Evolutionary conservation across 2,329 filamentous ascomycete genomes (phyloP), one percentile per base, ranked within the genome.

Genomic region (Nectriaceae sp.): DNA sequence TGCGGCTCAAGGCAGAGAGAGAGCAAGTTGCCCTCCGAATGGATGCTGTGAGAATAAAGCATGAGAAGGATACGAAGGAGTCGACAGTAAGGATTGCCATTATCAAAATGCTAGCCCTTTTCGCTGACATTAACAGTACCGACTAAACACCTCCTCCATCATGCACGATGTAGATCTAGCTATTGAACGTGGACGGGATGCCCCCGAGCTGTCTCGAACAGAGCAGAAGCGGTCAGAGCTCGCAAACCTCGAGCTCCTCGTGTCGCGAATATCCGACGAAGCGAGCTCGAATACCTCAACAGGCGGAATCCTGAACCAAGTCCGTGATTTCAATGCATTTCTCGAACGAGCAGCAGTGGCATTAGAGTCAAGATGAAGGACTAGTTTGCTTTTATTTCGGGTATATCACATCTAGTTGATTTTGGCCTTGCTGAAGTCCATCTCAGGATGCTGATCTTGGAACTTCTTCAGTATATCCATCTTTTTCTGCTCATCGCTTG

Each of bases 401-500:
- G 53, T 49, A 21, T 40, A 22, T 39, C 21, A 29, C 36, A 20
- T 41, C 60, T 72, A 84, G 63, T 72, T 78, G 48, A 88, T 81
- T 74, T 87, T 85, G 54, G 84, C 85, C 40, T 88, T 87, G 66
- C 76, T 83, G 62, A 88, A 88, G 67, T 88, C 85, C 79, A 88
- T 83, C 73, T 88, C 84, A 1, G 83, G 82, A 60, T 85, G 82
- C 70, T 96, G 84, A 42, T 76, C 77, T 82, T 97, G 88, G 74
- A 99, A 97, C 76, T 95, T 90, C 74, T 89, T 88, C 67, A 99
- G 74, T 62, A 99, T 87, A 47, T 99, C 93, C 66, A 85, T 73
- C 82, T 97, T 97, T 79, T 92, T 90, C 80, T 96, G 86, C 76
- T 99, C 94, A 59, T 97, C 94, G 57, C 90, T 96, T 11, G 87